These are phyloP conservation scores for Verticillium nubilum DNA, from an alignment of 2,329 filamentous ascomycete genomes.

Conservation along the genomic window DNA sequence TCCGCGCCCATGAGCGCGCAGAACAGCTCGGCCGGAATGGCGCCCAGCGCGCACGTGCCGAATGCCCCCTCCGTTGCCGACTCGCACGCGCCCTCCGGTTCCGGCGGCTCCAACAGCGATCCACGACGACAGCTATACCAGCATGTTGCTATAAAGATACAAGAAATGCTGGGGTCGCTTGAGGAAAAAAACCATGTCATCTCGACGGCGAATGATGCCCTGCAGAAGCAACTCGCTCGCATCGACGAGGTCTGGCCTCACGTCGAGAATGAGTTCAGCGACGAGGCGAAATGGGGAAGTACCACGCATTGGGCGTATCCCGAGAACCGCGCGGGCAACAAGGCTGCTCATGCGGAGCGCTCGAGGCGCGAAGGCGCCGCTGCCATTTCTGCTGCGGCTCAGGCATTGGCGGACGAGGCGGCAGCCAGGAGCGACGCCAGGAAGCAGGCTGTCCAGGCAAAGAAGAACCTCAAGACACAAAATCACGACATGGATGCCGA, in stretches of 20 bases:
- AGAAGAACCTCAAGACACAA: slow-evolving; percentile 64
- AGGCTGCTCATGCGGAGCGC: slow-evolving; percentile 63
- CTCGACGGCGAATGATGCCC: slow-evolving; percentile 82
- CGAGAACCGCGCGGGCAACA: slow-evolving; percentile 62
- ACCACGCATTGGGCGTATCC: slow-evolving; percentile 93
- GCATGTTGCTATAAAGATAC: slow-evolving; percentile 70
- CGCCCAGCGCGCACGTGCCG: slow-evolving; percentile 27
- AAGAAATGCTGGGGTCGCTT: slow-evolving; percentile 80
- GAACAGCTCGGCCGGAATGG: slow-evolving; percentile 38
- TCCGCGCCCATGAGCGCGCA: slow-evolving; percentile 45
- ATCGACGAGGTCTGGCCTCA: slow-evolving; percentile 84
- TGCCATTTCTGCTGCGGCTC: slow-evolving; percentile 70
- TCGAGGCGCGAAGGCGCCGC: slow-evolving; percentile 74
- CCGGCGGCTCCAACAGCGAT: slow-evolving; percentile 49
- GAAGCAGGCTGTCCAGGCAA: slow-evolving; percentile 74
- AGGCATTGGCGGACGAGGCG: slow-evolving; percentile 75
- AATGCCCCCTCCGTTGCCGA: slow-evolving; percentile 36
- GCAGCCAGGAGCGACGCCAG: slow-evolving; percentile 78
- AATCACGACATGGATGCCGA: slow-evolving; percentile 77
- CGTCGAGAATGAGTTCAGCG: slow-evolving; percentile 83
- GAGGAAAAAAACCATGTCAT: slow-evolving; percentile 99
- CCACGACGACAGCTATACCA: slow-evolving; percentile 70
- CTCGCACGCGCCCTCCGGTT: slow-evolving; percentile 36
- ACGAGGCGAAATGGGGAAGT: slow-evolving; percentile 90
- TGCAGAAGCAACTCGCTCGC: slow-evolving; percentile 77